phyloP scores from a whole-genome alignment of 495 filamentous ascomycete species.

The Penicillium riverlandense region DNA sequence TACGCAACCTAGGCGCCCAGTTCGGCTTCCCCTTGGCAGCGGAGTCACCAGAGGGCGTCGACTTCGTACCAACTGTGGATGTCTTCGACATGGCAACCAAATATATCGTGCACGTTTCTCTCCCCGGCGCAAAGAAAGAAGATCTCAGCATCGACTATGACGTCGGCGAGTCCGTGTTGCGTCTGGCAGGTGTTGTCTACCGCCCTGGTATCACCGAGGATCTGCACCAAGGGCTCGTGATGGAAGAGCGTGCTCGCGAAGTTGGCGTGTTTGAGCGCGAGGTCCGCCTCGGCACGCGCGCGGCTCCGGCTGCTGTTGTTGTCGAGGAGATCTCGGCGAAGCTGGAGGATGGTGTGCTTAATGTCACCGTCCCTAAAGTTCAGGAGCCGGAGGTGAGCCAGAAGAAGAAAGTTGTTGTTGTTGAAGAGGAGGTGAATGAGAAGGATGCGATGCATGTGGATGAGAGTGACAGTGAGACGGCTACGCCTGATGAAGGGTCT shows the following conservation, averaged over 20 bases:
- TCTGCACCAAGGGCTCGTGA: conserved; percentile 55
- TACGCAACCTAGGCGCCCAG: conserved; percentile 27
- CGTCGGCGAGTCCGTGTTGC: conserved; percentile 54
- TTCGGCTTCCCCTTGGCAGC: conserved; percentile 20
- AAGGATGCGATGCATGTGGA: conserved; percentile 12
- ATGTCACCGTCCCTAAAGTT: conserved; percentile 61
- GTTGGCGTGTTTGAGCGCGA: conserved; percentile 69
- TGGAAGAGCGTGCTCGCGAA: conserved; percentile 52
- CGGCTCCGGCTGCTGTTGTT: conserved; percentile 55
- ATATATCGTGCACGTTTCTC: conserved; percentile 63
- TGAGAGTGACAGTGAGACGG: conserved; percentile 8
- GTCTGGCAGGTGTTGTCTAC: conserved; percentile 63
- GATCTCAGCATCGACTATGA: conserved; percentile 74
- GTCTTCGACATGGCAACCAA: conserved; percentile 59
- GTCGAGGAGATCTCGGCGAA: conserved; percentile 61
- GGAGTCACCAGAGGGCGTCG: conserved; percentile 21
- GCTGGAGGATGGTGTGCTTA: conserved; percentile 61
- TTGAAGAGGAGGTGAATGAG: conserved; percentile 11
- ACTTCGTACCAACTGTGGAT: conserved; percentile 61
- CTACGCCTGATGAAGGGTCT: conserved; percentile 12
- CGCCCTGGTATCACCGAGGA: conserved; percentile 61
- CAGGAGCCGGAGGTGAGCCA: conserved; percentile 26
- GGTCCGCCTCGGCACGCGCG: conserved; percentile 48
- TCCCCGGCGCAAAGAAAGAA: conserved; percentile 71
- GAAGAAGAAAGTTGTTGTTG: conserved; percentile 18